Base-by-base conservation (phyloP, 2,329 filamentous ascomycete species). In the Exophiala bonariae region DNA sequence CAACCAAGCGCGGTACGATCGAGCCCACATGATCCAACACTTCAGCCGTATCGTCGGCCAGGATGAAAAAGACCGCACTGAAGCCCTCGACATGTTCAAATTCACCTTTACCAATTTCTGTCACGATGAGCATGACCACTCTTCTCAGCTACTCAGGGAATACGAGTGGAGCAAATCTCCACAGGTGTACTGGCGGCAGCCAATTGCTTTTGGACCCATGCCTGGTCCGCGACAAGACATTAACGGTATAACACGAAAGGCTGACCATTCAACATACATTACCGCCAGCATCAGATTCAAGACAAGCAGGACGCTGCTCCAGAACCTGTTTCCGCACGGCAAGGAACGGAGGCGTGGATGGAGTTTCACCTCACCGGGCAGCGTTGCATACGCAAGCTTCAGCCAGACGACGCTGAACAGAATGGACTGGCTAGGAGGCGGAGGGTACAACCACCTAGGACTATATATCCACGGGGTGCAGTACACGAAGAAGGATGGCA, bases 401-500 rank as follows among this genome's bases (percentile, higher is more conserved):
- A 69, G 65, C 0, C 63, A 66, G 17, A 77, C 61, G 0, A 70
- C 68, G 2, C 61, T 79, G 2, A 61, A 66, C 26, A 74, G 75
- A 0, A 75, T 85, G 69, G 69, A 76, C 20, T 85, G 81, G 80
- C 72, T 85, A 0, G 80, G 78, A 3, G 81, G 81, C 2, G 64
- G 66, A 0, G 80, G 81, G 1, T 85, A 85, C 59, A 73, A 67
- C 17, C 74, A 77, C 54, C 66, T 81, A 13, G 81, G 80, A 0
- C 69, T 86, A 0, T 83, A 81, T 57, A 74, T 85, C 10, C 81
- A 85, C 50, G 81, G 79, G 0, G 77, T 85, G 1, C 64, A 81
- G 51, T 83, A 82, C 53, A 70, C 65, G 1, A 76, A 74, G 54
- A 66, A 70, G 2, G 61, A 77, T 43, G 78, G 79, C 1, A 65